Conservation (phyloP, 2,329 filamentous ascomycete species). For the Westerdykella aurantiaca region DNA sequence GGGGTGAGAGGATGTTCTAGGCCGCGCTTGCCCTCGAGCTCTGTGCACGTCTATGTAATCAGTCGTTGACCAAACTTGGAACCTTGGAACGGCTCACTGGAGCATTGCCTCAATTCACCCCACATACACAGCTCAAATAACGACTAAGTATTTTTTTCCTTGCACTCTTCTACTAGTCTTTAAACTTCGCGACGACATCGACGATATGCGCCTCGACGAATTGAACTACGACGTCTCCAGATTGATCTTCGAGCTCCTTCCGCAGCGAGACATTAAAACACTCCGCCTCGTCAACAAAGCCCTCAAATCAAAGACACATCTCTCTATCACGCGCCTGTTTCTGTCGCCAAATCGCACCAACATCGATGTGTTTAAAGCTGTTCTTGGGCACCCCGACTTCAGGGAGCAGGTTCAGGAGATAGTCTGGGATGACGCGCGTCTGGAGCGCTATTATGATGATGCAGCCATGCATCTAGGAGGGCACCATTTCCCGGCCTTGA, state of each 20-base stretch:
- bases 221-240: constrained; percentile 10
- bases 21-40: too few relatives aligned
- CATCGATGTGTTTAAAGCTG: constrained; percentile 32
- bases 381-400: constrained; percentile 36
- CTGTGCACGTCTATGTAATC: too few relatives aligned
- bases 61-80: too few relatives aligned
- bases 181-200: too few relatives aligned
- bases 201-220: not conserved
- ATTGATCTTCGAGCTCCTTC: constrained; percentile 12
- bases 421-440: constrained; percentile 39
- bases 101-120: too few relatives aligned
- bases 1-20: too few relatives aligned
- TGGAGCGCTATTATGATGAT: constrained; percentile 18
- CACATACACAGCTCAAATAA: too few relatives aligned
- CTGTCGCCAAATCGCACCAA: constrained; percentile 39
- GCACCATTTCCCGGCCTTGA: not conserved
- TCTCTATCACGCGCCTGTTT: constrained; percentile 36
- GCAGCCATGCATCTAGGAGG: not conserved
- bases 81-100: too few relatives aligned
- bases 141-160: too few relatives aligned
- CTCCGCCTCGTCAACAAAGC: constrained; percentile 14
- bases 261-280: constrained; percentile 17
- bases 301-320: constrained; percentile 13
- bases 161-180: too few relatives aligned
- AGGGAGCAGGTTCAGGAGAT: constrained; percentile 34